Percentiles rank a stretch among this genome's conserved stretches.
phyloP scores from a whole-genome alignment of 805 yeast genomes.

The Barnettozyma wickerhamii region DNA sequence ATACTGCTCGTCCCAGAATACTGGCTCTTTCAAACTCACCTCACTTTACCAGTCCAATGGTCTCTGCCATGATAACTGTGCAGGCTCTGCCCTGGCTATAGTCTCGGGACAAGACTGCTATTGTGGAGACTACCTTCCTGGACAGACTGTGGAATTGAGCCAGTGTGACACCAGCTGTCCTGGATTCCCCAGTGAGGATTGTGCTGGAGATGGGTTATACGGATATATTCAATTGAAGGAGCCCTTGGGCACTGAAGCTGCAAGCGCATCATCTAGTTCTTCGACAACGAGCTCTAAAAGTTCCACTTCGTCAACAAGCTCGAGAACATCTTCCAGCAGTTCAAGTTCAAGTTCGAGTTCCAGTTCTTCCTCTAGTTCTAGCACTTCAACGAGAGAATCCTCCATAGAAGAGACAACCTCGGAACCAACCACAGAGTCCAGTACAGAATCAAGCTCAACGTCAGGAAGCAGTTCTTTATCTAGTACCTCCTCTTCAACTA shows the following conservation, averaged over 20 bases:
- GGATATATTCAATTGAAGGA: conserved; percentile 34
- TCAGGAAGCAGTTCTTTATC: conserved; percentile 4
- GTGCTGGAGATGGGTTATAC: conserved; percentile 37
- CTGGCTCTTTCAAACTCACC: conserved; percentile 9
- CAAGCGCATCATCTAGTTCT: conserved; percentile 12
- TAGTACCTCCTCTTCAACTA: conserved; percentile 8
- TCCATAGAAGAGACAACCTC: too few relatives aligned
- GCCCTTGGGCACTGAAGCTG: conserved; percentile 5
- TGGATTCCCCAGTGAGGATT: conserved; percentile 34
- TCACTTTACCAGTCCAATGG: conserved; percentile 37
- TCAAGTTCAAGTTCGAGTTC: conserved; percentile 14
- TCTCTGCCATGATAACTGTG: conserved; percentile 36
- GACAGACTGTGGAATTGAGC: conserved; percentile 21
- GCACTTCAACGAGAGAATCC: too few relatives aligned
- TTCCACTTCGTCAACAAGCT: conserved; percentile 17
- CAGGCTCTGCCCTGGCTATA: conserved; percentile 33
- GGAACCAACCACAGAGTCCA: conserved; percentile 16
- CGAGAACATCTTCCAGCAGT: conserved; percentile 13
- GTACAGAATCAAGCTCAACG: conserved; percentile 7
- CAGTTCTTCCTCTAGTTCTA: conserved; percentile 20
- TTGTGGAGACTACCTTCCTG: conserved; percentile 40
- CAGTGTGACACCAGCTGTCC: conserved; percentile 36
- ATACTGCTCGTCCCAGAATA: conserved; percentile 18
- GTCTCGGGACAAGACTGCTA: conserved; percentile 37
- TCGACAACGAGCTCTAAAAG: conserved; percentile 21